phyloP scores from a whole-genome alignment of 2,329 filamentous ascomycete species.

The Lasiodiplodia gonubiensis region DNA sequence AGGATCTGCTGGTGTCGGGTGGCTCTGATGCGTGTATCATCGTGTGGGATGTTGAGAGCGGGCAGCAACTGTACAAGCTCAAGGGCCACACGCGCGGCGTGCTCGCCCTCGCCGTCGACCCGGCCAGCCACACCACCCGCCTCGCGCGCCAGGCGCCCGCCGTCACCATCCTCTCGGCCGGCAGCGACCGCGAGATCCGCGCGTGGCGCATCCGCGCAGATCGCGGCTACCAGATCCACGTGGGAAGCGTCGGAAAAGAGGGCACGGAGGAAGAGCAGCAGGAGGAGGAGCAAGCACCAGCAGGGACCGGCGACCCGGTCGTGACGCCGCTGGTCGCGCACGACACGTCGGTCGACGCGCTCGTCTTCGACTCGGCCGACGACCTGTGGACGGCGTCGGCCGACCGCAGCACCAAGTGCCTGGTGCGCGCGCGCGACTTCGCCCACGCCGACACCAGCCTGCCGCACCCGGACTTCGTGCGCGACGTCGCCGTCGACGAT shows the following conservation, averaged over 20 bases:
- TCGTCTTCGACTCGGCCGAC: conserved; percentile 73
- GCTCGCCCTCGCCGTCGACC: conserved; percentile 79
- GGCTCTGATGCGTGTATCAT: conserved; percentile 59
- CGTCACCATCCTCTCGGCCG: conserved; percentile 75
- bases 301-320: conserved; percentile 40
- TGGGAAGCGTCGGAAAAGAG: conserved; percentile 6
- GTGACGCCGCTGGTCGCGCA: conserved; percentile 72
- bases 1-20: conserved; percentile 59
- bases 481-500: conserved; percentile 73
- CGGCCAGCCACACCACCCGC: conserved; percentile 53
- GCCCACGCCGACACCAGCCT: conserved; percentile 71
- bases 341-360: conserved; percentile 86
- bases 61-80: conserved; percentile 73
- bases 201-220: conserved; percentile 70
- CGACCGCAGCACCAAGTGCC: conserved; percentile 84
- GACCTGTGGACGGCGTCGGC: conserved; percentile 94
- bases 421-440: conserved; percentile 72
- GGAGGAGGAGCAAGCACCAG: conserved; percentile 33
- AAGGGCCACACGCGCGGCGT: conserved; percentile 81
- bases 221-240: conserved; percentile 42
- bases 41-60: conserved; percentile 77
- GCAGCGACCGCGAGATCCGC: conserved; percentile 67
- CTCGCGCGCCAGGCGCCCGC: conserved; percentile 33
- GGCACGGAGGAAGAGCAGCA: conserved; percentile 39
- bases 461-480: conserved; percentile 86